Evolutionary conservation across 208 protist genomes (phyloP), one percentile per base, ranked within the genome.

Genomic region (Leishmania arabica): DNA sequence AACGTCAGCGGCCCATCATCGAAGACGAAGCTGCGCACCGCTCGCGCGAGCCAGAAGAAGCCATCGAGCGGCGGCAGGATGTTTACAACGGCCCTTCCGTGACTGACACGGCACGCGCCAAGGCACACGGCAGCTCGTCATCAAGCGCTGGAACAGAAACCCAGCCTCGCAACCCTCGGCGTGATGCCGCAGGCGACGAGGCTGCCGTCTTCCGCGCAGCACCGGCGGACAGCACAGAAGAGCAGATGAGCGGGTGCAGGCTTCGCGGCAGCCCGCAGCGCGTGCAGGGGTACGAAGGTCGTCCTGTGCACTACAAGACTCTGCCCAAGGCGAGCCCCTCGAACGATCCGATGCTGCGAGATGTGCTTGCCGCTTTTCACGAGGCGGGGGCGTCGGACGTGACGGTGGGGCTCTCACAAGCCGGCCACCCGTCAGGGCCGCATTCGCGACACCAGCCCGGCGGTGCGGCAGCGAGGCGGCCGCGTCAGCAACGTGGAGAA

Each of bases 341-440:
- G 13, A 81, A 68, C 54, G 82, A 85, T 37, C 77, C 82, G 42
- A 77, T 85, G 21, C 42, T 85, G 51, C 73, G 79, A n/a, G 82
- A 85, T 31, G 64, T 85, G 42, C 62, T 85, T 15, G 71, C 82
- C 34, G 71, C 72, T 17, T 58, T 85, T 17, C 60, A 78, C 1
- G 77, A 82, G 34, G 68, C n/a, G 60, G 68, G 53, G 42, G 42
- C 9, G 24, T 24, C 27, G 42, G 42, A 53, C 21, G 45, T 51
- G 68, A 31, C 68, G 45, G 24, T 15, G 68, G 68, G 27, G 45
- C 68, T n/a, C 68, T 72, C 68, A 49, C 6, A 58, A 54, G 34
- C 3, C 6, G 64, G 58, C 42, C 31, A 42, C 7, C 9, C 7
- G 4, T 64, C 62, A 51, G 54, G 42, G 27, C 66, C 65, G 0